phyloP scores from a whole-genome alignment of 257 asterid species.

The Avicennia marina region DNA sequence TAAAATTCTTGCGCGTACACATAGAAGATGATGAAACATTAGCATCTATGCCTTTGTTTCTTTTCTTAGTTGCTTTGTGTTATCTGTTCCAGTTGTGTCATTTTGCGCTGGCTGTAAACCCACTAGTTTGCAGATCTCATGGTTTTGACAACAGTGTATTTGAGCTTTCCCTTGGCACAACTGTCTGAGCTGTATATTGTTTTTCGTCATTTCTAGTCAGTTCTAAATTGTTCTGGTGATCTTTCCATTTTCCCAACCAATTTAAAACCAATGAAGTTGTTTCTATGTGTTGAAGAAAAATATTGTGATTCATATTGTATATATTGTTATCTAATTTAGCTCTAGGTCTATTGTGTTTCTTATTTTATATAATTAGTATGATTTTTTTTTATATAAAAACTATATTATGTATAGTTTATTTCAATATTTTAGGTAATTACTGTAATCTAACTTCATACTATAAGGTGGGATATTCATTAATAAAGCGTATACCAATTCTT shows the following conservation, averaged over 20 bases:
- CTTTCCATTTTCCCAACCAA: not conserved
- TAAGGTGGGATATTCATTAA: too few species aligned
- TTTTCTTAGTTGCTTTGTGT: conserved; percentile 3
- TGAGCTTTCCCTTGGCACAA: conserved; percentile 1
- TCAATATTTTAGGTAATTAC: too few species aligned
- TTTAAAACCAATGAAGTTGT: not conserved
- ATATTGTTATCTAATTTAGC: too few species aligned
- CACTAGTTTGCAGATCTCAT: conserved; percentile 12
- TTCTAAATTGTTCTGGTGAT: not conserved
- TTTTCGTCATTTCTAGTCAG: not conserved
- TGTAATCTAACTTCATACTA: too few species aligned
- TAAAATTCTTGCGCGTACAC: conserved; percentile 11
- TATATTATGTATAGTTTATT: too few species aligned
- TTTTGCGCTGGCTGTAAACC: conserved; percentile 15
- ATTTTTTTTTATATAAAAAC: too few species aligned
- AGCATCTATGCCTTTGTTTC: not conserved
- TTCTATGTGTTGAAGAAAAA: not conserved
- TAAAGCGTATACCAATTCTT: too few species aligned
- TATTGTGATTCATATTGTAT: too few species aligned
- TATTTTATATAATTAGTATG: too few species aligned
- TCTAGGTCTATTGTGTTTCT: too few species aligned
- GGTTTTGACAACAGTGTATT: conserved; percentile 1
- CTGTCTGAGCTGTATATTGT: not conserved
- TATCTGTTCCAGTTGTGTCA: conserved; percentile 16
- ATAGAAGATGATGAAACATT: conserved; percentile 3